Evolutionary conservation across 768 basidiomycete genomes (phyloP), one percentile per base, ranked within the genome.

Genomic region (Daedaleopsis nitida): DNA sequence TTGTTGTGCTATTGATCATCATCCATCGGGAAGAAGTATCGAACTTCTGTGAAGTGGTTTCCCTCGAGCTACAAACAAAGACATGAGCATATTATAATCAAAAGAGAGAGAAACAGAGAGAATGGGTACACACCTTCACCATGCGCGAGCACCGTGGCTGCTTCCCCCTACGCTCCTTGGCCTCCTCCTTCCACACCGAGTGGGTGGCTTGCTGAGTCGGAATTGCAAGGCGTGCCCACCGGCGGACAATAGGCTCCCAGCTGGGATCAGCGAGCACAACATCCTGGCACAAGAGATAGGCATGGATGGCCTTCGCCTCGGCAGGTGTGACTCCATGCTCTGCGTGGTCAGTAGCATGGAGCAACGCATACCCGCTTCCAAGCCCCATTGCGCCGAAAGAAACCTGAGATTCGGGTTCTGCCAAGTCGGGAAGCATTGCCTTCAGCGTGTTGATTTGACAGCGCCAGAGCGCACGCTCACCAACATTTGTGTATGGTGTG

Each of bases 401-500:
- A 10, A 66, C 34, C n/a, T 10, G 1, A 39, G 42, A 16, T 9
- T 3, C 27, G 2, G 48, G 19, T 14, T 37, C 51, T 10, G 19
- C 44, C 17, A 57, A 45, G 1, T 52, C 58, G 1, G 65, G 62
- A 5, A 63, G 32, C 27, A 61, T 58, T 0, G 59, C 57, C 11
- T 60, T 38, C 21, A 65, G 55, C 0, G 69, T 69, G 51, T 72
- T 74, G 27, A 64, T 39, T 45, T 69, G 70, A 27, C 62, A 66
- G 2, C 68, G 61, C 1, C 57, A 58, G 0, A 72, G 21, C 2
- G 58, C 69, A 7, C 69, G 62, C 24, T 70, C 53, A 1, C 61
- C 35, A 7, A 75, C 57, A 54, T 75, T 75, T 2, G 65, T 59
- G 55, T 55, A 74, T 5, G 65, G 63, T 6, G 69, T 68, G 0